A percentile compares a stretch with the other conserved stretches of the same genome.
Evolutionary conservation across 306 rosid species (phyloP).

Genomic region (Parietaria judaica): DNA sequence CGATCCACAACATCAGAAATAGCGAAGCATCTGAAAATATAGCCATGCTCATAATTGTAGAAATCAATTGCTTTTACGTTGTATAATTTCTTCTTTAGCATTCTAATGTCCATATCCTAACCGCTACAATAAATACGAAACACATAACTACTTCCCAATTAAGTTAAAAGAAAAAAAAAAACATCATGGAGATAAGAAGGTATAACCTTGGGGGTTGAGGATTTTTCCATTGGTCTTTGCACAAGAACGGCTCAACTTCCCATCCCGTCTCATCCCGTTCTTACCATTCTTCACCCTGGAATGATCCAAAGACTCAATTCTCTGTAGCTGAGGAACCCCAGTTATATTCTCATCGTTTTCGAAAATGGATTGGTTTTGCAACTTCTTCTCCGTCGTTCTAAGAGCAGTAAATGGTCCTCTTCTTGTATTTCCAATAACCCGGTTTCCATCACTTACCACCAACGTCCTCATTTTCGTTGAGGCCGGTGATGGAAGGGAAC

Average conservation of each 20-base stretch:
- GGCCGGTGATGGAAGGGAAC: slow-evolving; percentile 34
- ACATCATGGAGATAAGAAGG: slow-evolving; percentile 5
- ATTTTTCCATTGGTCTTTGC: slow-evolving; percentile 23
- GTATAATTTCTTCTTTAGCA: not conserved
- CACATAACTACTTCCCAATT: too few relatives aligned
- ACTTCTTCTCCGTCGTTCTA: slow-evolving; percentile 29
- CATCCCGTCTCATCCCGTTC: slow-evolving; percentile 25
- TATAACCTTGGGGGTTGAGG: slow-evolving; percentile 29
- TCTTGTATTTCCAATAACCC: slow-evolving; percentile 34
- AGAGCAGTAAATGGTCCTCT: slow-evolving; percentile 22
- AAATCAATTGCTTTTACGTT: too few relatives aligned
- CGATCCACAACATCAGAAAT: slow-evolving; percentile 1
- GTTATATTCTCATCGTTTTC: slow-evolving; percentile 26
- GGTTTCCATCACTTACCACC: slow-evolving; percentile 59
- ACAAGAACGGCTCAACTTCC: slow-evolving; percentile 30
- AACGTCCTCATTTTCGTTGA: slow-evolving; percentile 35
- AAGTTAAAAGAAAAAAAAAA: slow-evolving; percentile 7
- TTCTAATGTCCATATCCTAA: too few relatives aligned
- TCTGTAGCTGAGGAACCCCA: slow-evolving; percentile 39
- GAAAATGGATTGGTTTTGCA: slow-evolving; percentile 24
- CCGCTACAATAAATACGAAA: too few relatives aligned
- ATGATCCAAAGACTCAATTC: slow-evolving; percentile 24
- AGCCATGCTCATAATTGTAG: too few relatives aligned
- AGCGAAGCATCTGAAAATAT: slow-evolving; percentile 7
- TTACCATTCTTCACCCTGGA: slow-evolving; percentile 24